Percentiles rank a stretch among this genome's conserved stretches.
Conservation (phyloP, 106 monocot species). For the Phalaenopsis aphrodite region DNA sequence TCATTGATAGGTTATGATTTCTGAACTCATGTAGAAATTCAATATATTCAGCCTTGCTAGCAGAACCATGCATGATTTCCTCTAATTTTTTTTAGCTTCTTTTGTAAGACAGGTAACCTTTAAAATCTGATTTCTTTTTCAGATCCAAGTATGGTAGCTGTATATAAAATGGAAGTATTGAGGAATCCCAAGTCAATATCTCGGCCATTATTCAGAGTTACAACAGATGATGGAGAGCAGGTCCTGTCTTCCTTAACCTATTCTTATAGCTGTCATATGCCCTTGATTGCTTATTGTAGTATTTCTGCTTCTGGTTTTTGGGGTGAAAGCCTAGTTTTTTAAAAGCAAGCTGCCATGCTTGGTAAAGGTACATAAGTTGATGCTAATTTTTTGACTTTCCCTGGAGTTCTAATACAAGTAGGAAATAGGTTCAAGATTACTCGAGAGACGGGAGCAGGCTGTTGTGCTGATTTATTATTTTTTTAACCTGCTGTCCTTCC, state of each 20-base stretch:
- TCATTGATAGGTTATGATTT: slow-evolving; percentile 62
- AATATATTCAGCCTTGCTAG: not conserved
- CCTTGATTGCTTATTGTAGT: not conserved
- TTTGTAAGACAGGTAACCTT: not conserved
- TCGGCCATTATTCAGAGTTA: slow-evolving; percentile 79
- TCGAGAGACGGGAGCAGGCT: not conserved
- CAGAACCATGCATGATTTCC: slow-evolving; percentile 1
- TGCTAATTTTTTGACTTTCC: not conserved
- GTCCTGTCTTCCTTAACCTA: slow-evolving; percentile 20
- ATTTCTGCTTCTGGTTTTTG: not conserved
- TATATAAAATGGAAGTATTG: slow-evolving; percentile 88
- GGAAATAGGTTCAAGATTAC: not conserved
- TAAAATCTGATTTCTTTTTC: slow-evolving; percentile 7
- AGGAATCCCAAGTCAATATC: slow-evolving; percentile 66
- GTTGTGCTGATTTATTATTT: not conserved
- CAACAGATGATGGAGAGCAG: slow-evolving; percentile 65
- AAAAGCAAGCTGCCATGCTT: not conserved
- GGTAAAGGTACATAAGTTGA: not conserved
- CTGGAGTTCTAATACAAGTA: not conserved
- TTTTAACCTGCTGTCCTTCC: not conserved
- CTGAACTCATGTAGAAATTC: not conserved
- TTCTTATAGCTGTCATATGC: not conserved
- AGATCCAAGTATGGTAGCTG: slow-evolving; percentile 49
- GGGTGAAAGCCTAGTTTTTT: not conserved
- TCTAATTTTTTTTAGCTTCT: not conserved